Evolutionary conservation across 1,284 basidiomycete genomes (phyloP), one percentile per base, ranked within the genome.

Genomic region (Flammula alnicola): DNA sequence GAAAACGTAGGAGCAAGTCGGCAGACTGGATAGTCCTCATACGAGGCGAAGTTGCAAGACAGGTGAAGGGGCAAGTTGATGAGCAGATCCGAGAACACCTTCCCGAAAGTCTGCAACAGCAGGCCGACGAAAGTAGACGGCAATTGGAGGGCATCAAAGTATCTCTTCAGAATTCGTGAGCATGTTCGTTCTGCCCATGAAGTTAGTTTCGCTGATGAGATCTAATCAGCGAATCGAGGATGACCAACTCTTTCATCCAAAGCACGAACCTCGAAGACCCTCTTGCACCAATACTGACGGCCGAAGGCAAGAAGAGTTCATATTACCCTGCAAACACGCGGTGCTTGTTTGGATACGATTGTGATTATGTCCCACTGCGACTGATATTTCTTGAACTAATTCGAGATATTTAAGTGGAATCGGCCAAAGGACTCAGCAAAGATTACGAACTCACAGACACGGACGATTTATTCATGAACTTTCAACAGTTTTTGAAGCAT

Each of bases 401-500:
- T 16, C 31, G 36, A 44, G 36, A 25, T 33, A 37, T 43, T 27
- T 47, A 29, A 80, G 78, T 69, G 32, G 68, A 68, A 5, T 65
- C 64, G 47, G 57, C 70, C 14, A 69, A 66, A 45, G 56, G 62
- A 16, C 64, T 84, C 16, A 58, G 79, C 25, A 63, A 56, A 19
- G 79, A 83, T 47, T 81, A 80, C 49, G 75, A 65, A 1, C 70
- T 85, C 9, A 61, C 60, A 7, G 71, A 71, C 30, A 68, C 74
- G 29, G 71, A 73, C 1, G 58, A 66, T 14, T 63, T 69, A 14
- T 68, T 74, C 46, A 66, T 63, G 54, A 81, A 81, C 55, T 61
- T 79, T 37, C 80, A 78, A 49, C 63, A 70, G n/a, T 83, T 84
- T 60, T 71, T 84, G 66, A 63, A 69, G 23, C 76, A 80, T 58